These are phyloP conservation scores for Sporothrix euskadiensis DNA, from an alignment of 2,329 filamentous ascomycete genomes.

Conservation along the genomic window DNA sequence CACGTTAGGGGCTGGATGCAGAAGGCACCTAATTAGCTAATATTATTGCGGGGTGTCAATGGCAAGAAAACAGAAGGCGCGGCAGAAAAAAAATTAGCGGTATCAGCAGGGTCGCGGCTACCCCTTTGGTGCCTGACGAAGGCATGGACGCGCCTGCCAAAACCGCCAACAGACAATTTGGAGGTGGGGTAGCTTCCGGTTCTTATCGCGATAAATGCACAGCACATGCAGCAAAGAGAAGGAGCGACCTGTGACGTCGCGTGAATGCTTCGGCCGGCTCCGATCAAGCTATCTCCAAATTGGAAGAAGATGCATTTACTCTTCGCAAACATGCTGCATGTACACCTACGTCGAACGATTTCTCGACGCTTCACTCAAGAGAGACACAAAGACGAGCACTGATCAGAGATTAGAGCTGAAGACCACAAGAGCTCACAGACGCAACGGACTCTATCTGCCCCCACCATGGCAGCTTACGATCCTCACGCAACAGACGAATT, in stretches of 20 bases:
- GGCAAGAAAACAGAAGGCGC: neutral
- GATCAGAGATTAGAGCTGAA: neutral
- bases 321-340: neutral
- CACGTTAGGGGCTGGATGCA: neutral
- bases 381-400: neutral
- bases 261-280: neutral
- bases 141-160: neutral
- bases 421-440: neutral
- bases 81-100: conserved; percentile 21
- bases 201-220: conserved; percentile 28
- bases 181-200: conserved; percentile 23
- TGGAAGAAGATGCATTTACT: neutral
- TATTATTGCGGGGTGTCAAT: neutral
- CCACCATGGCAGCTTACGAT: conserved; percentile 27
- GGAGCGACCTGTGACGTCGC: conserved; percentile 1
- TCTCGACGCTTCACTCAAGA: neutral
- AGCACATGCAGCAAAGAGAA: conserved; percentile 10
- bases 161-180: neutral
- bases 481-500: conserved; percentile 27
- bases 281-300: neutral
- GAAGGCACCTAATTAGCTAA: no score
- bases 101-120: conserved; percentile 8
- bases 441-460: neutral
- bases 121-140: conserved; percentile 17
- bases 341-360: neutral